Conservation (phyloP, 768 basidiomycete genomes). For the Lentinus brumalis region DNA sequence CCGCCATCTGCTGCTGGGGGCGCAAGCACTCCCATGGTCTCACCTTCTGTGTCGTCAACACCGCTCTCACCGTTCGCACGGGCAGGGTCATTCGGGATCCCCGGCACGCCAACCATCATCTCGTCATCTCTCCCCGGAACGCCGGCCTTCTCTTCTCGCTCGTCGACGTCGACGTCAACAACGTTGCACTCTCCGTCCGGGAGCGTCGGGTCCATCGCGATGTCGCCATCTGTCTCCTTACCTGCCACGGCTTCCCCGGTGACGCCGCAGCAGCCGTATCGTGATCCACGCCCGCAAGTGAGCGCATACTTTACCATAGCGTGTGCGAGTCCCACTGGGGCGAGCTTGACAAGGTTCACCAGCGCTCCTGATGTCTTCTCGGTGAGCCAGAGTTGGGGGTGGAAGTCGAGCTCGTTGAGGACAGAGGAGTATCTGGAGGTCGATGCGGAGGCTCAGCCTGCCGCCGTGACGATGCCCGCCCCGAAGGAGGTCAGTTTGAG, state of each 20-base stretch:
- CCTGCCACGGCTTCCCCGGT: constrained; percentile 48
- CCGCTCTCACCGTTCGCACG: constrained; percentile 24
- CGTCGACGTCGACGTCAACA: constrained; percentile 14
- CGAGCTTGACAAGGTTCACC: constrained; percentile 79
- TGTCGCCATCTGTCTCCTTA: constrained; percentile 14
- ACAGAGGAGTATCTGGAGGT: constrained; percentile 47
- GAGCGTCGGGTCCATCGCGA: constrained; percentile 8
- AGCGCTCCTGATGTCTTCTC: constrained; percentile 86
- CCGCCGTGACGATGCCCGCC: constrained; percentile 21
- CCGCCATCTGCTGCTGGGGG: constrained; percentile 9
- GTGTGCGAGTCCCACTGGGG: constrained; percentile 80
- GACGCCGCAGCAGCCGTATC: constrained; percentile 67
- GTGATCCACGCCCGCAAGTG: constrained; percentile 71
- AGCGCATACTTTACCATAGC: constrained; percentile 84
- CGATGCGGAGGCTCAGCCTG: constrained; percentile 21
- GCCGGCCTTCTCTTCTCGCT: constrained; percentile 2
- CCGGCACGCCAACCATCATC: constrained; percentile 13
- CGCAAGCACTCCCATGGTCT: not conserved
- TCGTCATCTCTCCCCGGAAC: constrained; percentile 9
- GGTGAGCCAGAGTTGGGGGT: constrained; percentile 90
- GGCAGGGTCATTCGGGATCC: constrained; percentile 9
- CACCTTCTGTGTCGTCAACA: not conserved
- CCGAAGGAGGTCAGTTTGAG: constrained; percentile 62
- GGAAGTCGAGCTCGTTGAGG: constrained; percentile 69
- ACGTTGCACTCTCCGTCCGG: constrained; percentile 19